Base-by-base conservation (phyloP, 345 rosid species). In the Murraya koenigii region DNA sequence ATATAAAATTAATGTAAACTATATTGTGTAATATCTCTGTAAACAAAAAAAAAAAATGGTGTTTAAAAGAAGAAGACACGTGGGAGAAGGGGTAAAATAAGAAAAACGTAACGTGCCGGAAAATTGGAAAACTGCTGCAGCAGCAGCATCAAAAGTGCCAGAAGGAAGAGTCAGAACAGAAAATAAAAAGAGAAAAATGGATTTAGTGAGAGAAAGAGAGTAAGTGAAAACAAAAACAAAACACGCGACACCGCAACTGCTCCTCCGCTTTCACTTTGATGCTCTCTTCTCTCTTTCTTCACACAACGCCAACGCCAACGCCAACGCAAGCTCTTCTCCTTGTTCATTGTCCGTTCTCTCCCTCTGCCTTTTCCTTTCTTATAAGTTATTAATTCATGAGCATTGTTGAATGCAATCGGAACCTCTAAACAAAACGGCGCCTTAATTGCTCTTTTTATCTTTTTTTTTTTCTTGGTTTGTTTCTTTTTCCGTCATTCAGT, bases 261-360 rank as follows among this genome's bases (percentile, higher is more conserved):
- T 7, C 75, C 61, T 28, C 47, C 69, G 63, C 61, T 75, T 28
- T 75, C 77, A 32, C 62, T 30, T 75, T 47, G 23, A 64, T 35
- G 60, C 69, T 30, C 61, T 30, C 70, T 20, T 44, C 30, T 58
- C n/a, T 33, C 65, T 33, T 52, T n/a, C 28, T 59, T 5, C 35
- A 4, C 49, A 10, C 44, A 3, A 38, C 26, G 10, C 64, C 23
- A 33, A 30, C 62, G 36, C 47, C 44, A 3, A 38, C 26, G 10
- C 64, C 23, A 33, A 30, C 62, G 36, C 47, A 10, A 39, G 26
- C 30, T 72, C 75, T 32, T 39, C 73, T 39, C 36, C 79, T 72
- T 69, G 59, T 66, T 77, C 75, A 5, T 11, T 41, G 61, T 77
- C 68, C 33, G 80, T 69, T 66, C 62, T n/a, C 6, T 60, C 10